Evolutionary conservation across 306 rosid genomes (phyloP).

Genomic region (Alnus glutinosa): DNA sequence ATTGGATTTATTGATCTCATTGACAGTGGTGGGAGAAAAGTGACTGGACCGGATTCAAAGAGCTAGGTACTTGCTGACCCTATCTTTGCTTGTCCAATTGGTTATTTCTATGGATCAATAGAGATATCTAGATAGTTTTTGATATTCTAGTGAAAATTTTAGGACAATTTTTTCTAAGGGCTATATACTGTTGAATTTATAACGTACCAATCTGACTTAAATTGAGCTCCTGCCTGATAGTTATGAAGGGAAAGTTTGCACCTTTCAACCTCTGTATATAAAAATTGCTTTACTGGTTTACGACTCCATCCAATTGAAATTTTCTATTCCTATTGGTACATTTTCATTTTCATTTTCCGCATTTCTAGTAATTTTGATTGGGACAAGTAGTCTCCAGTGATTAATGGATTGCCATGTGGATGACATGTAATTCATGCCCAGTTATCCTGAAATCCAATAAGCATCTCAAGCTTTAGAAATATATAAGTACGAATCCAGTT

Average conservation of each 20-base stretch:
- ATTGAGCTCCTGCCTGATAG: background rate
- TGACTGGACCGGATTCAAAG: slow-evolving; percentile 99
- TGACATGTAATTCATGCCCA: background rate
- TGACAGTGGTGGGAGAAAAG: slow-evolving; percentile 99
- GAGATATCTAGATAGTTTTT: background rate
- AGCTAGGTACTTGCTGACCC: slow-evolving; percentile 73
- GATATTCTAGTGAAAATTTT: background rate
- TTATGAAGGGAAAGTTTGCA: background rate
- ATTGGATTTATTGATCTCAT: slow-evolving; percentile 94
- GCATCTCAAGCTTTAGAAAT: background rate
- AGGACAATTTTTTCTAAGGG: background rate
- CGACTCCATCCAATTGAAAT: background rate
- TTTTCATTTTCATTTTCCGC: background rate
- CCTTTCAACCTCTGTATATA: background rate
- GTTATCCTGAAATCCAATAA: background rate
- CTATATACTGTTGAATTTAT: background rate
- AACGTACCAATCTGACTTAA: background rate
- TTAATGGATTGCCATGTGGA: background rate
- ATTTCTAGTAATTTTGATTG: background rate
- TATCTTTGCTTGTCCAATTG: slow-evolving; percentile 19
- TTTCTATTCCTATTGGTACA: background rate
- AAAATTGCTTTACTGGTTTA: background rate
- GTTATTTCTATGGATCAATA: slow-evolving; percentile 15
- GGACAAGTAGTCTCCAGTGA: background rate
- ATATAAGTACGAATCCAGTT: background rate